Evolutionary conservation across 2,329 filamentous ascomycete genomes (phyloP).

Genomic region (Alternaria conjuncta): DNA sequence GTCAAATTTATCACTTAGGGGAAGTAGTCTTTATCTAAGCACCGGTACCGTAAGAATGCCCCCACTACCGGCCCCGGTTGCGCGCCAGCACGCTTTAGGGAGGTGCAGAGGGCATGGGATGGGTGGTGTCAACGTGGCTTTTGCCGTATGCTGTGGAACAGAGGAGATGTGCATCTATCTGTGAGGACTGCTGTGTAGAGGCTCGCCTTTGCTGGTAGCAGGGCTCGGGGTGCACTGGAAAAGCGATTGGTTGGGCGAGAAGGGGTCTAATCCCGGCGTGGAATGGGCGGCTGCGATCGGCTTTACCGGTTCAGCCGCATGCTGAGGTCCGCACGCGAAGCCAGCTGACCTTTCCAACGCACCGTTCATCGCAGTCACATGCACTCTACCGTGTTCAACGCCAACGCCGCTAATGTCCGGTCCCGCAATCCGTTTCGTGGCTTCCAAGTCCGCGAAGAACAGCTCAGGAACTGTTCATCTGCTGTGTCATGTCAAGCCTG

Average conservation of each 20-base stretch:
- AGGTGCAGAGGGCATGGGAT: constrained; percentile 16
- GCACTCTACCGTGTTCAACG: background rate
- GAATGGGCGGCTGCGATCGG: constrained; percentile 14
- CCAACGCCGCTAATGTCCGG: background rate
- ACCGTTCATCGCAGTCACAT: constrained; percentile 1
- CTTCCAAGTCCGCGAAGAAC: constrained; percentile 27
- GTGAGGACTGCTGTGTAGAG: background rate
- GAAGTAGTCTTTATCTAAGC: constrained; percentile 31
- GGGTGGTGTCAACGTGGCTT: background rate
- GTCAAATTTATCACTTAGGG: constrained; percentile 40
- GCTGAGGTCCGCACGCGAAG: background rate
- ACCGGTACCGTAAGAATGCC: constrained; percentile 10
- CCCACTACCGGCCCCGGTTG: background rate
- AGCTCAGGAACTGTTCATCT: constrained; percentile 57
- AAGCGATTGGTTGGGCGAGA: background rate
- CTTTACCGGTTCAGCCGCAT: constrained; percentile 5
- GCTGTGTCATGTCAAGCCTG: constrained; percentile 71
- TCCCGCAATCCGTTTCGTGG: constrained; percentile 39
- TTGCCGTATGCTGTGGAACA: background rate
- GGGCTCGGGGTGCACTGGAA: background rate
- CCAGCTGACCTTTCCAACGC: constrained; percentile 17
- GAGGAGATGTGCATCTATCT: background rate
- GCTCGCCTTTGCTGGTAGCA: background rate
- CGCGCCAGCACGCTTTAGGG: constrained; percentile 27
- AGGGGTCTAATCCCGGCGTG: background rate